These are phyloP conservation scores for Whalleya microplaca DNA, from an alignment of 2,329 filamentous ascomycete species.

Conservation along the genomic window DNA sequence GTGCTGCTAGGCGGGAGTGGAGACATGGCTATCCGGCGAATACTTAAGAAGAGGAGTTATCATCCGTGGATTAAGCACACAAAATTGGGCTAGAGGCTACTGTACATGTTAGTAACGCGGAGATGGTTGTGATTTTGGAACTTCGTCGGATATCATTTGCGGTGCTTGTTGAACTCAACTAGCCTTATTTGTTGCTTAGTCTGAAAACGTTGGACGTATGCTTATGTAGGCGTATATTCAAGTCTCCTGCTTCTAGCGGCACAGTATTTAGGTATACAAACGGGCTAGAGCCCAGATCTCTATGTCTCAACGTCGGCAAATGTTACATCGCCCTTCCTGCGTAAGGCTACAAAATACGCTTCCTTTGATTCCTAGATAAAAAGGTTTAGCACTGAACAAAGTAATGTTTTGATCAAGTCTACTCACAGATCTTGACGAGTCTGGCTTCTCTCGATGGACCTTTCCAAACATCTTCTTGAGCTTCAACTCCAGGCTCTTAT, in stretches of 20 bases:
- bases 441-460: conserved; percentile 87
- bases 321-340: conserved; percentile 59
- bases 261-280: conserved; percentile 6
- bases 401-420: neutral
- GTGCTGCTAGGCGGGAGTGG: conserved; percentile 19
- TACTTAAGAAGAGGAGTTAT: neutral
- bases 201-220: neutral
- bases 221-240: neutral
- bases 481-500: conserved; percentile 75
- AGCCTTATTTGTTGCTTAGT: neutral
- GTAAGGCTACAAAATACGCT: conserved; percentile 80
- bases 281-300: neutral
- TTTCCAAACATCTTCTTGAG: conserved; percentile 77
- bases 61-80: neutral
- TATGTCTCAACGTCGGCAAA: conserved; percentile 13
- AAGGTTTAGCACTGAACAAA: conserved; percentile 5
- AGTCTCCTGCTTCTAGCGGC: neutral
- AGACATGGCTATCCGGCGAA: neutral
- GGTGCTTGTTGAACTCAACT: neutral
- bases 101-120: neutral
- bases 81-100: neutral
- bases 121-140: neutral
- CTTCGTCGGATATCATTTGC: neutral
- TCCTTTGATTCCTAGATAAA: conserved; percentile 76
- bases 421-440: conserved; percentile 82